A percentile compares a stretch with the other conserved stretches of the same genome.
phyloP scores from a whole-genome alignment of 495 filamentous ascomycete species.

The Glarea lozoyensis region DNA sequence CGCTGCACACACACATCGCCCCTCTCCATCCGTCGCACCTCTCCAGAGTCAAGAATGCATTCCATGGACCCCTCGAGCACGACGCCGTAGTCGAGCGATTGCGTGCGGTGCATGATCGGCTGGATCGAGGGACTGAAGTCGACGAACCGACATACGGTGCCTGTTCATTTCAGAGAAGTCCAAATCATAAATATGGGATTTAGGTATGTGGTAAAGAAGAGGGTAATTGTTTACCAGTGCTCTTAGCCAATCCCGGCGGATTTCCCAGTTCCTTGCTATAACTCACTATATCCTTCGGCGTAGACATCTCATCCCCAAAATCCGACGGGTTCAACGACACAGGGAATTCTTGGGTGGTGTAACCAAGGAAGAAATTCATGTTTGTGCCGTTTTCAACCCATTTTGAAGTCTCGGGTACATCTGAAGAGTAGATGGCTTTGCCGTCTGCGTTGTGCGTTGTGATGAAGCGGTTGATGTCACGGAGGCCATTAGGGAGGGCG shows the following conservation, averaged over 20 bases:
- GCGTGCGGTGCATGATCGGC: constrained; percentile 56
- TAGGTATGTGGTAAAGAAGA: not conserved
- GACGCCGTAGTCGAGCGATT: constrained; percentile 66
- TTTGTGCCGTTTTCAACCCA: not conserved
- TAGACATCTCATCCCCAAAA: not conserved
- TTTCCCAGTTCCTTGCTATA: constrained; percentile 5
- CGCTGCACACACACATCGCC: constrained; percentile 33
- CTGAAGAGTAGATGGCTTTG: constrained; percentile 4
- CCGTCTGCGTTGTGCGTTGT: constrained; percentile 2
- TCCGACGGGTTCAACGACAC: constrained; percentile 2
- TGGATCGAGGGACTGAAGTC: constrained; percentile 8
- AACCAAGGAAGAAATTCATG: constrained; percentile 9
- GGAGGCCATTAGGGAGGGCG: constrained; percentile 2
- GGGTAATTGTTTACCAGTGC: not conserved
- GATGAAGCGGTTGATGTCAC: constrained; percentile 1
- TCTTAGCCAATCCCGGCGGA: constrained; percentile 1
- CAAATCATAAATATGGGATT: not conserved
- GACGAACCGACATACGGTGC: constrained; percentile 11
- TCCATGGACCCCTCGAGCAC: constrained; percentile 63
- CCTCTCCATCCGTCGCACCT: constrained; percentile 41
- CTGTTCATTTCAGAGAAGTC: not conserved
- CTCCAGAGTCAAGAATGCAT: constrained; percentile 53
- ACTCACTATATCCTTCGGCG: constrained; percentile 2
- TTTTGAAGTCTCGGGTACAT: not conserved
- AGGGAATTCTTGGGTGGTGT: constrained; percentile 6